Conservation (phyloP, 257 asterid genomes). For the Nicotiana undulata region DNA sequence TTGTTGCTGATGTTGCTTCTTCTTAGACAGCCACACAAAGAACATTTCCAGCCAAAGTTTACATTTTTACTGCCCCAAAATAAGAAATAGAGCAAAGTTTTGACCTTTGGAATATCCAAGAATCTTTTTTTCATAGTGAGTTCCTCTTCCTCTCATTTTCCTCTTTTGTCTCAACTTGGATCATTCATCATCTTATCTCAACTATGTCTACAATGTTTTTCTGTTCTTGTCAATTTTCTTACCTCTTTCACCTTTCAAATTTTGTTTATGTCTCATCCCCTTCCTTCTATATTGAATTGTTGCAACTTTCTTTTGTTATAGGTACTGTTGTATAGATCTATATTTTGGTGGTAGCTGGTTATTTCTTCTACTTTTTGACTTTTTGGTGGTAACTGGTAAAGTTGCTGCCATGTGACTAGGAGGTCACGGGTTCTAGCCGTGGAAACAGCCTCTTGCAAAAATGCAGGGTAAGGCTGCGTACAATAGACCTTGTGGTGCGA, state of each 20-base stretch:
- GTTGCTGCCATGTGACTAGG: too few relatives aligned
- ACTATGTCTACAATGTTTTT: slow-evolving; percentile 2
- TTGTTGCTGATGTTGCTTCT: slow-evolving; percentile 28
- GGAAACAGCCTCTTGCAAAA: too few relatives aligned
- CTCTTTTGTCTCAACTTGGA: slow-evolving; percentile 18
- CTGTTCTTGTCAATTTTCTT: neutral
- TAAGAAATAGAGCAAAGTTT: neutral
- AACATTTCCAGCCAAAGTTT: slow-evolving; percentile 9
- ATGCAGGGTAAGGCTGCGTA: too few relatives aligned
- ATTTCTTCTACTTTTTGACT: slow-evolving; percentile 7
- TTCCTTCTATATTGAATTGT: too few relatives aligned
- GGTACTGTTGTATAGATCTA: slow-evolving; percentile 11
- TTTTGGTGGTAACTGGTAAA: too few relatives aligned
- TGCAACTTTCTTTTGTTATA: slow-evolving; percentile 8
- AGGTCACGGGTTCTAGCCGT: too few relatives aligned
- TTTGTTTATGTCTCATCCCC: neutral
- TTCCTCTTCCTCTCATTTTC: slow-evolving; percentile 18
- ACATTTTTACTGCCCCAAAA: slow-evolving; percentile 1
- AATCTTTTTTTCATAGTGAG: slow-evolving; percentile 44
- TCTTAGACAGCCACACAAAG: slow-evolving; percentile 32
- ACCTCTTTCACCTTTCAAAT: too few relatives aligned
- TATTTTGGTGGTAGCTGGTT: neutral
- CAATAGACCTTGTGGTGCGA: too few relatives aligned
- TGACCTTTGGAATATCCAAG: slow-evolving; percentile 61
- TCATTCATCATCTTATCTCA: slow-evolving; percentile 13